Base-by-base conservation (phyloP, 805 yeast genomes). In the Saccharomycopsis javanensis region DNA sequence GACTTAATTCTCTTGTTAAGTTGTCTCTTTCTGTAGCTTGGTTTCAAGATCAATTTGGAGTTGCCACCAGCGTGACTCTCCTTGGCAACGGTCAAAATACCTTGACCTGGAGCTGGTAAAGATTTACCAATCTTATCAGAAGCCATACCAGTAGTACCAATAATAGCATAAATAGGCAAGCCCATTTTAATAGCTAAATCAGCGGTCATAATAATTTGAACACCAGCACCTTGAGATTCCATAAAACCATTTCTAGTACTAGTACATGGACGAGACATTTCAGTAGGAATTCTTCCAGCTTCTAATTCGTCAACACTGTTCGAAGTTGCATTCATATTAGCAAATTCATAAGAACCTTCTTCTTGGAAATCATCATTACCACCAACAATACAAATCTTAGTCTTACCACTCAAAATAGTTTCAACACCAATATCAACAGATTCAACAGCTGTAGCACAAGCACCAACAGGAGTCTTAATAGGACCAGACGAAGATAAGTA, bases 151-250 rank as follows among this genome's bases (percentile, higher is more conserved):
- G 97, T 80, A 80, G 91, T 75, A 56, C 96, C 99, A 66, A 91
- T 79, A 62, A 94, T 83, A 74, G 97, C 99, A 67, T 95, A 88
- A 67, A 94, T 88, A 71, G 99, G 99, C 66, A 95, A 97, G 78
- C 99, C 99, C 99, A 94, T 94, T 70, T 86, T 82, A 64, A 94
- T 67, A 38, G 99, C 99, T 64, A 94, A 77, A 64, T 86, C 89
- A 56, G 97, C 99, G 64, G 83, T 81, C 99, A 94, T 94, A 63
- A 94, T 81, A 63, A 94, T 85, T 79, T 94, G 97, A 65, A 88
- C 86, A 83, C 99, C 99, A 55, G 98, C 82, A 79, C 99, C 99
- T 76, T 94, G 99, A 45, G 99, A 85, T 79, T 94, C 99, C 98
- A 94, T 94, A 79, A 94, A 94, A 66, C 99, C 99, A 66, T 85